Evolutionary conservation across 805 yeast genomes (phyloP), one percentile per base, ranked within the genome.

Genomic region (Teunomyces kruisii): DNA sequence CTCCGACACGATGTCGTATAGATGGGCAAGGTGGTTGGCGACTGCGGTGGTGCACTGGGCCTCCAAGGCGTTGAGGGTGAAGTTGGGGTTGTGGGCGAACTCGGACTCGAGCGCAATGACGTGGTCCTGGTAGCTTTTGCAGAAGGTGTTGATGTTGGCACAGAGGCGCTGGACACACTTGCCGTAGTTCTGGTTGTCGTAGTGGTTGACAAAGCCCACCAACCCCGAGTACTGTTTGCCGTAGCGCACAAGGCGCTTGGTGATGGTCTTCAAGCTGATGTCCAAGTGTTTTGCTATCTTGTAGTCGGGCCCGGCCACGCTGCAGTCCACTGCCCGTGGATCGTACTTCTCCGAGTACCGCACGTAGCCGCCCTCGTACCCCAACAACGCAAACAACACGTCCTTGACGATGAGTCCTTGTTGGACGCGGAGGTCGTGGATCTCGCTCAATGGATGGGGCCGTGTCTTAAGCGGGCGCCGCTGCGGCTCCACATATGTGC

Each of bases 311-410:
- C 95, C 96, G 10, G 60, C 61, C 3, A 84, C 64, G 36, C 76
- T 61, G 28, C 75, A 70, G 10, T 64, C 68, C 8, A 56, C 42
- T 28, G 64, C 58, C 0, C 49, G 46, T 0, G 83, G 81, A 54
- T 81, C 79, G 56, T 79, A 88, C 15, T 74, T 70, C 35, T 80
- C 85, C 27, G 83, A 75, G 58, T 77, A 88, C 36, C 90, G 70
- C 29, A 92, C 79, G 57, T 86, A 88, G 15, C 74, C 72, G 0
- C 97, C 97, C 61, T 90, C 96, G 22, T 76, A 64, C 0, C 95
- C 95, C 27, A 82, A 53, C 10, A 94, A 60, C 1, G 87, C 84
- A 53, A 75, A 76, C 15, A 89, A 55, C 8, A 90, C 59, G 60
- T 92, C 99, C 46, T 79, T 74, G 12, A 86, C 70, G 1, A 94